Conservation (phyloP, 2,329 filamentous ascomycete genomes). For the Macroventuria anomochaeta region DNA sequence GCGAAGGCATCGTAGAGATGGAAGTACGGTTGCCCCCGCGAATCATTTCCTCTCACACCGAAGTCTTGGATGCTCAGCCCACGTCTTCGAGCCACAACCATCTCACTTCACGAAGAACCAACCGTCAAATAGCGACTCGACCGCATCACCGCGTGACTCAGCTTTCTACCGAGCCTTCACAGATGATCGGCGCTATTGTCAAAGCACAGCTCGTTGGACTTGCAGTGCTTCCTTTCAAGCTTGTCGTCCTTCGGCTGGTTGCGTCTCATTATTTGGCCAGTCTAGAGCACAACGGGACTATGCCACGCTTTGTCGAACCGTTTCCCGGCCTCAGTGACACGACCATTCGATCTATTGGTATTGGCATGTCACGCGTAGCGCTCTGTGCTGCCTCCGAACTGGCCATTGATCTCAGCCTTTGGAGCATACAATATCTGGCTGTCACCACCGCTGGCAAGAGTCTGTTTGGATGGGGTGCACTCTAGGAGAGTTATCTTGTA, state of each 20-base stretch:
- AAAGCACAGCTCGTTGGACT: conserved; percentile 42
- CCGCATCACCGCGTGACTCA: conserved; percentile 44
- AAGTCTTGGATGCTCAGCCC: conserved; percentile 26
- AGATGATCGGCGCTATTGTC: conserved; percentile 42
- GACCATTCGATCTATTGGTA: conserved; percentile 28
- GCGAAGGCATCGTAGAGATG: conserved; percentile 48
- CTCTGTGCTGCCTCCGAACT: conserved; percentile 43
- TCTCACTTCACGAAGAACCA: conserved; percentile 3
- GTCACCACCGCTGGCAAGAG: conserved; percentile 38
- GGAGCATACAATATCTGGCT: conserved; percentile 42
- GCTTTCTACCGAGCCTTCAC: conserved; percentile 43
- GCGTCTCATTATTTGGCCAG: conserved; percentile 39
- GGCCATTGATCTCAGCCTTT: conserved; percentile 43
- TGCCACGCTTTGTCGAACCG: conserved; percentile 16
- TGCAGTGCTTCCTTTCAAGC: conserved; percentile 39
- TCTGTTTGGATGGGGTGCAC: conserved; percentile 45
- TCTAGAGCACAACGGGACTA: conserved; percentile 3
- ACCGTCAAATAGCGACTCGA: conserved; percentile 10
- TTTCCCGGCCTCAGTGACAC: conserved; percentile 18
- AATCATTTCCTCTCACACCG: conserved; percentile 39
- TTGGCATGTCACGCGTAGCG: conserved; percentile 40
- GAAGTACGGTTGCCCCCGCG: conserved; percentile 47
- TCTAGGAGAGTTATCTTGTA: conserved; percentile 18
- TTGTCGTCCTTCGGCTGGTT: conserved; percentile 40
- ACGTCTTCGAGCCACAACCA: conserved; percentile 12